phyloP scores from a whole-genome alignment of 257 asterid species.

The Forsythia viridissima region DNA sequence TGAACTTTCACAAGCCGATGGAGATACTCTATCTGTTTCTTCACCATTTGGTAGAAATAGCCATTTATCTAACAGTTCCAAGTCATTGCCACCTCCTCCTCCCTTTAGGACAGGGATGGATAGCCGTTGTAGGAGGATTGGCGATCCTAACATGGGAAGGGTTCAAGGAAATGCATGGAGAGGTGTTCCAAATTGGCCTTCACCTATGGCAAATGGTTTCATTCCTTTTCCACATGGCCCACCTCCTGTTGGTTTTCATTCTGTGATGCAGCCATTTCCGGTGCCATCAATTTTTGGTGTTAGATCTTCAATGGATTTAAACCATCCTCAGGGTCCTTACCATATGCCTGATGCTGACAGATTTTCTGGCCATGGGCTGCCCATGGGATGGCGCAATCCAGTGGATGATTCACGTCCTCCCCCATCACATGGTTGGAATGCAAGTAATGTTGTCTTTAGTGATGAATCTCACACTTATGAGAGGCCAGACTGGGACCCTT shows the following conservation, averaged over 20 bases:
- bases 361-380: slow-evolving; percentile 71
- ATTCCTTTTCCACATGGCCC: slow-evolving; percentile 88
- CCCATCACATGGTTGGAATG: slow-evolving; percentile 77
- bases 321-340: slow-evolving; percentile 64
- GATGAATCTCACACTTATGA: slow-evolving; percentile 75
- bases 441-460: slow-evolving; percentile 58
- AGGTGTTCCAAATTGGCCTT: slow-evolving; percentile 87
- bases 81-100: slow-evolving; percentile 68
- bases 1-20: slow-evolving; percentile 62
- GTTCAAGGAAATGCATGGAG: slow-evolving; percentile 86
- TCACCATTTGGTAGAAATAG: slow-evolving; percentile 73
- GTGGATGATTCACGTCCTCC: slow-evolving; percentile 62
- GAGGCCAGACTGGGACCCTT: slow-evolving; percentile 84
- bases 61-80: slow-evolving; percentile 57
- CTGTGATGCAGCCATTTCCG: slow-evolving; percentile 82
- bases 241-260: slow-evolving; percentile 71
- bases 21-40: slow-evolving; percentile 63
- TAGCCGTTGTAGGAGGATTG: slow-evolving; percentile 72
- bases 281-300: slow-evolving; percentile 75
- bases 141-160: slow-evolving; percentile 76
- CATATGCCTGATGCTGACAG: slow-evolving; percentile 81
- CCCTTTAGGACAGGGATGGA: slow-evolving; percentile 60
- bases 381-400: slow-evolving; percentile 82
- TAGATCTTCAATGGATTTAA: slow-evolving; percentile 80
- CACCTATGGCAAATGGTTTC: slow-evolving; percentile 86